Evolutionary conservation across 441 rosid species (phyloP), one percentile per base, ranked within the genome.

Genomic region (Populus trichocarpa): DNA sequence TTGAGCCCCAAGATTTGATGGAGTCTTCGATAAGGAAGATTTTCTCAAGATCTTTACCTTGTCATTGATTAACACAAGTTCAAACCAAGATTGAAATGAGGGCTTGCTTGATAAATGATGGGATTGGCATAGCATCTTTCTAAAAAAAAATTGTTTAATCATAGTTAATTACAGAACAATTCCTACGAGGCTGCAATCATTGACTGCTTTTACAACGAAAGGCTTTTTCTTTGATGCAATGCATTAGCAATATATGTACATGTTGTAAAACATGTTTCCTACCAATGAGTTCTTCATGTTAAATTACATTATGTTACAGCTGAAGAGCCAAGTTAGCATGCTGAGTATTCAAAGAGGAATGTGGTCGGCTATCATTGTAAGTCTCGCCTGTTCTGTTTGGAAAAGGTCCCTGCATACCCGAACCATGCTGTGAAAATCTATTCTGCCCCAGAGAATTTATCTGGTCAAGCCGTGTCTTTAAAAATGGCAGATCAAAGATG

Each of bases 401-500:
- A 67, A 75, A 59, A 22, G 77, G 20, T 40, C 9, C 72, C 66
- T 28, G 79, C 3, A 18, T 66, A 72, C 72, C 67, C 33, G 75
- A 35, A 30, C 68, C 74, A 64, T 28, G 70, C 70, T 61, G 79
- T 70, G 64, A 77, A 16, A 32, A 69, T 63, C 77, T 80, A 53
- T 71, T 78, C 59, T 38, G 81, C 64, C 73, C 82, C 8, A 71
- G 23, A 2, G 79, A 74, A 14, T 77, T 87, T 75, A 86, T 78
- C 84, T 82, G 81, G 65, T 83, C 87, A 12, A 87, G 87, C 75
- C 78, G 80, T 32, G 80, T 75, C 81, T 75, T 78, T 42, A 84
- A 80, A 75, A 78, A 86, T 12, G 89, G 86, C 69, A 88, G 80
- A 79, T 85, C 84, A 13, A 89, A 88, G 6, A 70, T 83, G 78